Conservation (phyloP, 495 filamentous ascomycete genomes). For the Xylaria intraflava region DNA sequence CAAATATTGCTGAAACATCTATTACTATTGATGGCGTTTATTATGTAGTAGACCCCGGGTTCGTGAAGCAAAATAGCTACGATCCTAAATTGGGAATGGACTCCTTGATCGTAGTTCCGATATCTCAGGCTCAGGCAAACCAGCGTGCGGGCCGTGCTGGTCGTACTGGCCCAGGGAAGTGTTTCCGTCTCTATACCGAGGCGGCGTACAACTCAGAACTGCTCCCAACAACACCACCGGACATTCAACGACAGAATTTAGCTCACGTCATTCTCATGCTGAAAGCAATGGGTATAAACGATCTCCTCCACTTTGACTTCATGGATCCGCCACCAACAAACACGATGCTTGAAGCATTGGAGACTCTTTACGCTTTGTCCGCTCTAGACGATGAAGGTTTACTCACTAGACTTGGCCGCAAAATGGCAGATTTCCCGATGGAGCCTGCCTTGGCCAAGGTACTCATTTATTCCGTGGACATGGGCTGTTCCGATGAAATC, state of each 20-base stretch:
- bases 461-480: conserved; percentile 77
- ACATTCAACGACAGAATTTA: conserved; percentile 96
- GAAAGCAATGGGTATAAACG: conserved; percentile 99
- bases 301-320: conserved; percentile 95
- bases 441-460: conserved; percentile 82
- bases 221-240: conserved; percentile 90
- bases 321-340: conserved; percentile 98
- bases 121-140: conserved; percentile 94
- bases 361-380: conserved; percentile 87
- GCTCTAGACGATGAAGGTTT: conserved; percentile 96
- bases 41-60: conserved; percentile 95
- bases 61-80: conserved; percentile 96
- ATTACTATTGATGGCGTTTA: conserved; percentile 97
- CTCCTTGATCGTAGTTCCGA: conserved; percentile 85
- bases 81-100: conserved; percentile 98
- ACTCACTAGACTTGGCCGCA: conserved; percentile 82
- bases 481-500: conserved; percentile 88
- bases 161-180: conserved; percentile 92
- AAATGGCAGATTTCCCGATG: conserved; percentile 98
- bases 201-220: conserved; percentile 94
- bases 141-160: conserved; percentile 91
- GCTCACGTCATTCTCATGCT: conserved; percentile 94
- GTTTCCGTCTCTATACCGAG: conserved; percentile 94
- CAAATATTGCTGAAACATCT: conserved; percentile 96
- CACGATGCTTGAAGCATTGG: conserved; percentile 92